Evolutionary conservation across 148 eudicot species (phyloP), one percentile per base, ranked within the genome.

Genomic region (Rhododendron griersonianum): DNA sequence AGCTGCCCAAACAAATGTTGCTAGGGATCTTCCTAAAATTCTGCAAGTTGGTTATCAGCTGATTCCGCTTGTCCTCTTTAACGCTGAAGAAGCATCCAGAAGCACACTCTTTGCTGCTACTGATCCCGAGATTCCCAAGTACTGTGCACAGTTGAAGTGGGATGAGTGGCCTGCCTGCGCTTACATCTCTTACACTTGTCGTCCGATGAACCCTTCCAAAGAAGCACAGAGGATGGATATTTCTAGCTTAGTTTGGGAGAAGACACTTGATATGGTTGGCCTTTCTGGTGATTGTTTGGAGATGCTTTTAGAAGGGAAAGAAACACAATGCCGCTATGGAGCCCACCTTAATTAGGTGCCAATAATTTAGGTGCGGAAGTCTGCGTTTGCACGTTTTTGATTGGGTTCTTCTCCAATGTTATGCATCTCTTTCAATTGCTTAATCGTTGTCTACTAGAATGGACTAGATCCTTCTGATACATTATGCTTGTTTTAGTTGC

Each of bases 201-300:
- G 41, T 25, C 83, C 81, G 1, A 57, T 74, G 53, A 85, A 23
- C 35, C 89, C 91, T 41, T 82, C 86, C 39, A 87, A 78, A 18
- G 85, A 82, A 82, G 87, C 85, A 82, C 85, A 77, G 19, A 87
- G 86, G 82, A 65, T 84, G 21, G 53, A 41, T 19, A 65, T 77
- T 41, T 89, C 89, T 1, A 79, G 28, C 2, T 14, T 78, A 25
- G 89, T 85, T n/a, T 89, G 91, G 91, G 76, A 87, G 71, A 87
- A 83, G 84, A 87, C 91, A 33, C 80, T 89, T 18, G 89, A 89
- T 13, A 87, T 77, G 81, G 82, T 87, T 65, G 89, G 89, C 59
- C 86, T 89, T 55, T 61, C 87, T 82, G 25, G 41, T 69, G 87
- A 85, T 71, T 85, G 69, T 45, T 84, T 89, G 76, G 89, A 89